Conservation (phyloP, 108 stramenopile species). For the Fistulifera pelliculosa region DNA sequence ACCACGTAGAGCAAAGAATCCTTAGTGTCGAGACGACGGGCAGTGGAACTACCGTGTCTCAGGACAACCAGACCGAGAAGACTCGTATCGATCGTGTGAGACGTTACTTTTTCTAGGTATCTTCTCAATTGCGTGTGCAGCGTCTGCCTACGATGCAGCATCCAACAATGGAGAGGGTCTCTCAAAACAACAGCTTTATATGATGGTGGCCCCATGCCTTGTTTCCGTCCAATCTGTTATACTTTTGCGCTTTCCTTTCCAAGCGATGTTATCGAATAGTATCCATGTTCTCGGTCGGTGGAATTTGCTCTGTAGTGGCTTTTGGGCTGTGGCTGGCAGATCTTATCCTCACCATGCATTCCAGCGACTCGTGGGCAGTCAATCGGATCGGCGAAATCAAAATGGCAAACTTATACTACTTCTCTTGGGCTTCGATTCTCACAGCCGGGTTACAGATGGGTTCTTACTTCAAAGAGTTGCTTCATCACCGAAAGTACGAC, state of each 20-base stretch:
- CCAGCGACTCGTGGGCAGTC: constrained; percentile 40
- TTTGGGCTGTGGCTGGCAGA: constrained; percentile 28
- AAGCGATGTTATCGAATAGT: constrained; percentile 22
- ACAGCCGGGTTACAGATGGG: constrained; percentile 30
- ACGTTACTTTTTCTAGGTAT: constrained; percentile 23
- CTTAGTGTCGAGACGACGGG: neutral
- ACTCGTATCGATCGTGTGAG: constrained; percentile 9
- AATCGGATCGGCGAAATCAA: constrained; percentile 45
- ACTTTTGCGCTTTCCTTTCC: constrained; percentile 25
- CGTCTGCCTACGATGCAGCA: constrained; percentile 37
- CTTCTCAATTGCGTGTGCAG: constrained; percentile 29
- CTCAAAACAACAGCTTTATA: constrained; percentile 13
- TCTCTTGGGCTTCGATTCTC: constrained; percentile 33
- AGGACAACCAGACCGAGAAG: constrained; percentile 4
- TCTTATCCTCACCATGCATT: constrained; percentile 36
- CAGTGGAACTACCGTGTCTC: too few species aligned
- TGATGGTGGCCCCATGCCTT: constrained; percentile 22
- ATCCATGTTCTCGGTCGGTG: constrained; percentile 24
- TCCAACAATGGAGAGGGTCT: constrained; percentile 15
- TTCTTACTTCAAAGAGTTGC: constrained; percentile 21
- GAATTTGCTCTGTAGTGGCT: constrained; percentile 19
- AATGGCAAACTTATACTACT: constrained; percentile 45
- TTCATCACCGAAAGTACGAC: constrained; percentile 16
- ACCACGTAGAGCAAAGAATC: too few species aligned
- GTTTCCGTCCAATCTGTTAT: constrained; percentile 17